These are phyloP conservation scores for Lasiodiplodia sp. DNA, from an alignment of 2,329 filamentous ascomycete species.

Conservation along the genomic window DNA sequence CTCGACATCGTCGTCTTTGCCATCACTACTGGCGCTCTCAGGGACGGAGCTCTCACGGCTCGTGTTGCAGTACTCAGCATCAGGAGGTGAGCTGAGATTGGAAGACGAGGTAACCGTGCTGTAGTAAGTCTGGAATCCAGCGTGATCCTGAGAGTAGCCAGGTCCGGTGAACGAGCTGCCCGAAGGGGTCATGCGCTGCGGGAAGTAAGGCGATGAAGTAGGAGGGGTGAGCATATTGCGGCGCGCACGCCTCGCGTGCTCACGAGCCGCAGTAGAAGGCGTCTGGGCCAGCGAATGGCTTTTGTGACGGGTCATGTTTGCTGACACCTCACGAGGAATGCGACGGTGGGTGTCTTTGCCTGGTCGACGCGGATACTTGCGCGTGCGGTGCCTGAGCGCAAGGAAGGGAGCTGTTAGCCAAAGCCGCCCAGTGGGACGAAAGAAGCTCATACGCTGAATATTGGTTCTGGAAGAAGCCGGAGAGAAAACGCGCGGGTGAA, in stretches of 20 bases:
- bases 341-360: background rate
- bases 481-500: background rate
- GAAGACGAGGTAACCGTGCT: background rate
- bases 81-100: background rate
- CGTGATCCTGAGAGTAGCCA: background rate
- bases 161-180: background rate
- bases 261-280: background rate
- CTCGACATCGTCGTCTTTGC: background rate
- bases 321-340: background rate
- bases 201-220: background rate
- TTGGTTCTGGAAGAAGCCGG: background rate
- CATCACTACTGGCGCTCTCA: background rate
- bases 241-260: background rate
- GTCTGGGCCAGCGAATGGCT: background rate
- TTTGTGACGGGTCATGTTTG: background rate
- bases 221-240: background rate
- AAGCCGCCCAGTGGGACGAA: background rate
- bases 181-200: background rate
- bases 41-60: background rate
- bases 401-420: background rate
- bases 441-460: background rate
- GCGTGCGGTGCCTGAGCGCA: background rate
- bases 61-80: background rate
- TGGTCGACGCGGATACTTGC: background rate
- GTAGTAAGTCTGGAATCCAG: no score